These are phyloP conservation scores for Annulohypoxylon truncatum DNA, from an alignment of 2,329 filamentous ascomycete species.

Conservation along the genomic window DNA sequence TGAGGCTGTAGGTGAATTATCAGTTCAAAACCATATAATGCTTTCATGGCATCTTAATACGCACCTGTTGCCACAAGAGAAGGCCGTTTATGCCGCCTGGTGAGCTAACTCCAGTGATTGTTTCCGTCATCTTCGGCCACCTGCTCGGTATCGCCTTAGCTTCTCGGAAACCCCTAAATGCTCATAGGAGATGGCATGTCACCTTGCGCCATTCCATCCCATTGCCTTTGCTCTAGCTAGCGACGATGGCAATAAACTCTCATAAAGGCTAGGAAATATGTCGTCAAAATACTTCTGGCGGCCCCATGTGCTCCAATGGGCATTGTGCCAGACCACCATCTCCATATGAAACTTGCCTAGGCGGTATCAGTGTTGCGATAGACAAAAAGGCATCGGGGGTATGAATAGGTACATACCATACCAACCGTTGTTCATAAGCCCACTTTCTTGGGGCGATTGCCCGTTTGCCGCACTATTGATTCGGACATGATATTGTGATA, in stretches of 20 bases:
- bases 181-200: background rate
- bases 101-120: slow-evolving; percentile 56
- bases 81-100: slow-evolving; percentile 63
- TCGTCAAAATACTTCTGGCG: slow-evolving; percentile 52
- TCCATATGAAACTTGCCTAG: slow-evolving; percentile 57
- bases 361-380: background rate
- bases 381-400: background rate
- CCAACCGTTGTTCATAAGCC: slow-evolving; percentile 60
- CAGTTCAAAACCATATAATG: background rate
- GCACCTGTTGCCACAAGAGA: slow-evolving; percentile 61
- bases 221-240: slow-evolving; percentile 47
- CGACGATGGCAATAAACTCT: slow-evolving; percentile 50
- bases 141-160: slow-evolving; percentile 25
- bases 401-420: slow-evolving; percentile 45
- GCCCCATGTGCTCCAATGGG: slow-evolving; percentile 56
- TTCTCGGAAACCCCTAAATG: background rate
- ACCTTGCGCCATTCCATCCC: slow-evolving; percentile 51
- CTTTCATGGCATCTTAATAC: background rate
- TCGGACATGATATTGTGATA: slow-evolving; percentile 58
- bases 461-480: slow-evolving; percentile 56
- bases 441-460: slow-evolving; percentile 57
- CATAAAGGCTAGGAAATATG: slow-evolving; percentile 53
- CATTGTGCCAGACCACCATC: slow-evolving; percentile 57
- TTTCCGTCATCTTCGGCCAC: slow-evolving; percentile 64
- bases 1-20: slow-evolving; percentile 51